A percentile compares a stretch with the other conserved stretches of the same genome.
phyloP scores from a whole-genome alignment of 306 rosid species.

The Geum urbanum region DNA sequence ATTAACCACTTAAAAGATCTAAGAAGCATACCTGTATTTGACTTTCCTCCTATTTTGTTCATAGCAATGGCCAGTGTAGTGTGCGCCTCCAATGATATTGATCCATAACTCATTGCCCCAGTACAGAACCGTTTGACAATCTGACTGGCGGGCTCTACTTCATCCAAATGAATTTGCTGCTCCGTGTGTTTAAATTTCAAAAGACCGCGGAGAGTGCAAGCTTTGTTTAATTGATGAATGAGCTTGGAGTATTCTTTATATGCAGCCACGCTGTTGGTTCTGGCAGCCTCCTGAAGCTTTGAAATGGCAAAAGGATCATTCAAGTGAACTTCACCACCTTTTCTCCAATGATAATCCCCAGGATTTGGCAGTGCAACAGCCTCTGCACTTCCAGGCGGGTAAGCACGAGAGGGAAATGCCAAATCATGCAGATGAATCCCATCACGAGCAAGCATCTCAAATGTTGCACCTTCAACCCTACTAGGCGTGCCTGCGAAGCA shows the following conservation, averaged over 20 bases:
- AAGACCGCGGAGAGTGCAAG: constrained; percentile 90
- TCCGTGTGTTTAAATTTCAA: constrained; percentile 68
- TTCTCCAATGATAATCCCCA: constrained; percentile 98
- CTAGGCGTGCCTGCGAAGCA: constrained; percentile 98
- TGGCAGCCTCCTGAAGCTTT: constrained; percentile 95
- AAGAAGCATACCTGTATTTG: constrained; percentile 78
- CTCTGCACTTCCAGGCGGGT: constrained; percentile 88
- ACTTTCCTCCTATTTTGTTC: constrained; percentile 95
- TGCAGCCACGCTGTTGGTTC: constrained; percentile 79
- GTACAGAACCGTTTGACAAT: constrained; percentile 96
- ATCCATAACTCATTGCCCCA: constrained; percentile 99
- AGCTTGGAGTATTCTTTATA: constrained; percentile 85
- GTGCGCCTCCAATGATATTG: constrained; percentile 97
- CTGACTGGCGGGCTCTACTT: constrained; percentile 91
- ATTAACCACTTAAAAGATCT: neutral
- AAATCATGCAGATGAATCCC: constrained; percentile 72
- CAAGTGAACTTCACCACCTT: constrained; percentile 94
- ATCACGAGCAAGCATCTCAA: constrained; percentile 83
- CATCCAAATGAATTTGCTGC: constrained; percentile 63
- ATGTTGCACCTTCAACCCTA: constrained; percentile 97
- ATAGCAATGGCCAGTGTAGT: constrained; percentile 82
- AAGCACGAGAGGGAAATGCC: constrained; percentile 80
- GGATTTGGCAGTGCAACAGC: constrained; percentile 93
- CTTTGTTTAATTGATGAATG: constrained; percentile 78
- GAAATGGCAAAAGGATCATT: constrained; percentile 95